A percentile compares a stretch with the other conserved stretches of the same genome.
These are phyloP conservation scores for Prunus dulcis DNA, from an alignment of 306 rosid genomes.

Conservation along the genomic window DNA sequence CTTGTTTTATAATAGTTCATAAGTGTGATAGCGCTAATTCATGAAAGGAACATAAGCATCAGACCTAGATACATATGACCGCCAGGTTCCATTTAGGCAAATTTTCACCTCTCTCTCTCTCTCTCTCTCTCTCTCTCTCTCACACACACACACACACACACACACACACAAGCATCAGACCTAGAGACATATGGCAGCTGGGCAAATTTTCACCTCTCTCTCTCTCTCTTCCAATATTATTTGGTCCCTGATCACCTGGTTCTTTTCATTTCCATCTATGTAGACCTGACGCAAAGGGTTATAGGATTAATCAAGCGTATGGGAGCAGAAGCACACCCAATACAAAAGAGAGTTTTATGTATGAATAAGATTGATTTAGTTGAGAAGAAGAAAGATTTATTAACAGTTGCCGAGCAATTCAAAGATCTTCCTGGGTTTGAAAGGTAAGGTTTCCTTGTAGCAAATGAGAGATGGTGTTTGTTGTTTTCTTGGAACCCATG, in stretches of 20 bases:
- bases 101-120: neutral
- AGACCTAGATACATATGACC: neutral
- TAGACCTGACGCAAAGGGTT: constrained; percentile 88
- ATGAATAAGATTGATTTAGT: constrained; percentile 93
- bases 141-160: no score
- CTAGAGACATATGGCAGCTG: neutral
- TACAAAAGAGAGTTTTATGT: constrained; percentile 80
- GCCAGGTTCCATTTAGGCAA: neutral
- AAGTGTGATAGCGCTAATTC: neutral
- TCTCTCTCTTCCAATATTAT: neutral
- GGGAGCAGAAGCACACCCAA: constrained; percentile 63
- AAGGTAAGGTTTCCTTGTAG: constrained; percentile 45
- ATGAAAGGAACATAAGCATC: neutral
- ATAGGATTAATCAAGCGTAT: constrained; percentile 62
- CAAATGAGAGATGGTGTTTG: constrained; percentile 5
- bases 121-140: no score
- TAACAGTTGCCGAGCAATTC: constrained; percentile 75
- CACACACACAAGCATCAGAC: neutral
- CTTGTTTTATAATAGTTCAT: neutral
- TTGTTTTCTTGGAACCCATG: constrained; percentile 3
- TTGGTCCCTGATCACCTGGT: constrained; percentile 14
- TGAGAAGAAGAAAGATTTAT: constrained; percentile 83
- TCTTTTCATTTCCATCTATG: constrained; percentile 17
- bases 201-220: neutral
- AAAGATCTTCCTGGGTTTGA: constrained; percentile 89